Evolutionary conservation across 2,329 filamentous ascomycete species (phyloP), one percentile per base, ranked within the genome.

Genomic region (Thielaviopsis ethacetica): DNA sequence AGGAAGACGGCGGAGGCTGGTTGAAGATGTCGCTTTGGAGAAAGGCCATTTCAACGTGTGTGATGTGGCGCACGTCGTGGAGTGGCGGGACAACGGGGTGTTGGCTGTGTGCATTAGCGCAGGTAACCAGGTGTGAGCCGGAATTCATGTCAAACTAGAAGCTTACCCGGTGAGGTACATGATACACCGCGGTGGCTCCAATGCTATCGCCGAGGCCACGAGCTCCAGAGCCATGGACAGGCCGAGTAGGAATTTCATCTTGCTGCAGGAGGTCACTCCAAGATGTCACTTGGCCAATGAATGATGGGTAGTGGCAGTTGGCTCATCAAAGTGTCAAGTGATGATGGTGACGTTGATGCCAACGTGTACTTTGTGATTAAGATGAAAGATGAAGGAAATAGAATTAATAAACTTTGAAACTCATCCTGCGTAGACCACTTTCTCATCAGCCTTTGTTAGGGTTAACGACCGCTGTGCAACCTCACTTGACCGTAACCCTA

Each of bases 41-140:
- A 62, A 83, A 83, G 1, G 81, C 80, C 19, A 83, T 67, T 12
- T 76, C 72, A 12, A 83, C 76, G 63, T 83, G 80, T 0, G 79
- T 79, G n/a, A 83, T 71, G 19, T 73, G 66, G 0, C 75, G 68
- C 51, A 74, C 68, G 2, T 69, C 61, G 6, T 65, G 55, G 1
- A 68, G 41, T 0, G 62, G 47, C 0, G 76, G 77, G 10, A 74
- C 65, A 2, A 74, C 63, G 34, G 71, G 68, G 63, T 79, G 77
- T 62, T 79, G 76, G 2, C 76, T 79, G 59, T 13, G 13, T 12
- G n/a, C 47, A 15, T 9, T 44, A 44, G 38, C 38, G 15, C 15
- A n/a, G 5, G n/a, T 15, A 5, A 2, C 7, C n/a, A 49, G 0
- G 53, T 13, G 24, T 62, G 41, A 58, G 17, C 21, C 3, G 10